Evolutionary conservation across 352 stramenopile genomes (phyloP), one percentile per base, ranked within the genome.

Genomic region (Pythium oligandrum): DNA sequence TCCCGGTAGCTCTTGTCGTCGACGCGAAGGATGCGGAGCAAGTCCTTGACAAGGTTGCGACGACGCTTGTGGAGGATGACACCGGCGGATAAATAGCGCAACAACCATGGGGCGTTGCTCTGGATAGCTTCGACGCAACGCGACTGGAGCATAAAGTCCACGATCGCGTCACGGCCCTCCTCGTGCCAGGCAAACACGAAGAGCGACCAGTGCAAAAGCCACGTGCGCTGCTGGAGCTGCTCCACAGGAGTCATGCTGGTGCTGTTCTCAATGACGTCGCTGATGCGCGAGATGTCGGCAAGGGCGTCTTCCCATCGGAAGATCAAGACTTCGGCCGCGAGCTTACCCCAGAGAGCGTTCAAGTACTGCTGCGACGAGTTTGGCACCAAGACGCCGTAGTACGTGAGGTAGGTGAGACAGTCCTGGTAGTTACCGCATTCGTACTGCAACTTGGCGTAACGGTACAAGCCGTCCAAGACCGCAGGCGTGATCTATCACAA

Each of bases 201-300:
- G 26, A 99, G 78, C 55, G 88, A 91, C 97, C 97, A 99, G 78
- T 99, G 96, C 42, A 99, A 78, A 33, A 99, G 76, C 97, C 97
- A 99, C 44, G 91, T 98, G 59, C 96, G 88, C 77, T 98, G 93
- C 75, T 98, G 90, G 12, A 99, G 86, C 66, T 97, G 89, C 64
- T 98, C 81, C 38, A 98, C 79, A 8, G 93, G 72, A 46, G 78
- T 79, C 76, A 89, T 90, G 26, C 71, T 59, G 37, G 62, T 72
- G 58, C 90, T 88, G 61, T 73, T 89, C 74, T 98, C 95, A 62
- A 98, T 97, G 40, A 96, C 90, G 54, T 95, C 85, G 70, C 95
- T 95, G 66, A 98, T 96, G 44, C 89, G 89, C 38, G 87, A 86
- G 30, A 98, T 93, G 54, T 98, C 95, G 6, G 93, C 86, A 46